A percentile compares a stretch with the other conserved stretches of the same genome.
phyloP scores from a whole-genome alignment of 2,329 filamentous ascomycete genomes.

The Alternaria gaisen region DNA sequence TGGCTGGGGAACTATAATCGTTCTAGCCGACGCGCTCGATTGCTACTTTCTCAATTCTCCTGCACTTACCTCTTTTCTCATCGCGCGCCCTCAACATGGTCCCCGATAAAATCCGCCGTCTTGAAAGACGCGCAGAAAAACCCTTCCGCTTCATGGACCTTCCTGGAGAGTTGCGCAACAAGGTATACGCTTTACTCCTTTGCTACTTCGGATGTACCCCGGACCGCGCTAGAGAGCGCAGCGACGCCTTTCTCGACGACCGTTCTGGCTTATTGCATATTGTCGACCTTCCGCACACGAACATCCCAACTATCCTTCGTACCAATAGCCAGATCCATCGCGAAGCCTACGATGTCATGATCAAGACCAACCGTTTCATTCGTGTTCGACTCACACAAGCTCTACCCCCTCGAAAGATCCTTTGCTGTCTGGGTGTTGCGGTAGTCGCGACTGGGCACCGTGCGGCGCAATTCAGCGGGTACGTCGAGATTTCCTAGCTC shows the following conservation, averaged over 20 bases:
- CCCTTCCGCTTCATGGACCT: constrained; percentile 20
- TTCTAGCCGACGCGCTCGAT: neutral
- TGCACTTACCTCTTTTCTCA: neutral
- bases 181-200: constrained; percentile 21
- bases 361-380: constrained; percentile 6
- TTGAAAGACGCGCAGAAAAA: neutral
- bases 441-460: neutral
- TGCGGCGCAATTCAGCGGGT: neutral
- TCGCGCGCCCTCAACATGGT: neutral
- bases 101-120: neutral
- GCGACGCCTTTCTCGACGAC: neutral
- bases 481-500: no score
- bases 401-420: neutral
- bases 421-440: neutral
- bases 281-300: neutral
- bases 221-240: no score
- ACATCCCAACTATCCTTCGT: neutral
- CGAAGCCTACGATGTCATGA: constrained; percentile 12
- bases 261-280: neutral
- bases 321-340: neutral
- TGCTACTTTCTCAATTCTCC: neutral
- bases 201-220: neutral
- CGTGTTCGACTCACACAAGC: neutral
- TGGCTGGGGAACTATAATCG: neutral
- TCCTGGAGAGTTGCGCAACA: constrained; percentile 23